Evolutionary conservation across 75 land plant species (phyloP).

Genomic region (Chamaecyparis obtusa): DNA sequence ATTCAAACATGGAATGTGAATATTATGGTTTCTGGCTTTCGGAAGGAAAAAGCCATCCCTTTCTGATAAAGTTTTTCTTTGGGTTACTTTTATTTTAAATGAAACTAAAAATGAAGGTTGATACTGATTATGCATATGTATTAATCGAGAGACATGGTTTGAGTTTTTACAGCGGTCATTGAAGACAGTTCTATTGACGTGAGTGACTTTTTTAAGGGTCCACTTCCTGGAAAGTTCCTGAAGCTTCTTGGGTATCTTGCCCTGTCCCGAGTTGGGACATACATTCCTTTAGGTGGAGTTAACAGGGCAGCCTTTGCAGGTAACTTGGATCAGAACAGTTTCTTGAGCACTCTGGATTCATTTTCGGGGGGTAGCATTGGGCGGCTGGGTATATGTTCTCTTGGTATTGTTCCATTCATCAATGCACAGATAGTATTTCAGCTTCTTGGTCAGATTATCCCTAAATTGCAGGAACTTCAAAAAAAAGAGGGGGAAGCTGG

Average conservation of each 20-base stretch:
- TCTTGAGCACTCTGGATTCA: conserved; percentile 93
- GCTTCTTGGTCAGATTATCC: conserved; percentile 88
- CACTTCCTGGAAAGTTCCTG: conserved; percentile 91
- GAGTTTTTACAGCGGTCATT: conserved; percentile 75
- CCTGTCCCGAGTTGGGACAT: conserved; percentile 88
- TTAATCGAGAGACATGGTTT: conserved; percentile 3
- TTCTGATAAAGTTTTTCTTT: not conserved
- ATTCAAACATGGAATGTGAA: not conserved
- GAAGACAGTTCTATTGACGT: conserved; percentile 96
- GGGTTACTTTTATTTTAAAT: not conserved
- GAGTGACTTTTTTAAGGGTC: conserved; percentile 98
- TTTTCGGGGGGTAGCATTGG: conserved; percentile 99
- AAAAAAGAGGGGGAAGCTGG: conserved; percentile 99
- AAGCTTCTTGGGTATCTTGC: conserved; percentile 82
- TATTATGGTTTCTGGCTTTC: not conserved
- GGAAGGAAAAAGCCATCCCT: not conserved
- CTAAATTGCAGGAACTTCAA: conserved; percentile 97
- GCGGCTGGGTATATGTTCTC: conserved; percentile 90
- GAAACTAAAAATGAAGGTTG: not conserved
- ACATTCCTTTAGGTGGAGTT: conserved; percentile 95
- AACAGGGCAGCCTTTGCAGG: conserved; percentile 90
- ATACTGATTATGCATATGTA: not conserved
- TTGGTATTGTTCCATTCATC: conserved; percentile 99
- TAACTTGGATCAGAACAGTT: conserved; percentile 87
- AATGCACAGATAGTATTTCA: conserved; percentile 99